Conservation (phyloP, 768 basidiomycete genomes). For the Pisolithus microcarpus region DNA sequence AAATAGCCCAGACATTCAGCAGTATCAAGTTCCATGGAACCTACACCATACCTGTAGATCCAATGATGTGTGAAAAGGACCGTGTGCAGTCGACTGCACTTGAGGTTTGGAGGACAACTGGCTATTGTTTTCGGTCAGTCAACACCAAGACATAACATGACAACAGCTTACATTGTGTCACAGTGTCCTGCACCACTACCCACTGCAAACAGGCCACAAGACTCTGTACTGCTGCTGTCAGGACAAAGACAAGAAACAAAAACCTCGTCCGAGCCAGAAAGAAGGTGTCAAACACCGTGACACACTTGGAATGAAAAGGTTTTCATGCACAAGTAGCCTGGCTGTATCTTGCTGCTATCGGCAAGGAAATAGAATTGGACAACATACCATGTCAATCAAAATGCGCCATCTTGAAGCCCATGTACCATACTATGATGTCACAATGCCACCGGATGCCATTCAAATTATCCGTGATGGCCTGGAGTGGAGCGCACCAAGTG, state of each 20-base stretch:
- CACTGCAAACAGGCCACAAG: conserved; percentile 39
- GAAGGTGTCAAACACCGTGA: conserved; percentile 3
- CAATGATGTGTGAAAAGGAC: conserved; percentile 6
- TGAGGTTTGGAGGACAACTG: neutral
- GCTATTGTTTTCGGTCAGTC: neutral
- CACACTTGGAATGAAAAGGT: neutral
- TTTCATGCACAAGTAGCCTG: neutral
- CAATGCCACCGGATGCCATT: conserved; percentile 31
- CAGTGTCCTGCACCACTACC: conserved; percentile 4
- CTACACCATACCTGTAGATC: conserved; percentile 13
- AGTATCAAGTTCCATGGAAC: conserved; percentile 19
- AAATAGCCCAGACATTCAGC: neutral
- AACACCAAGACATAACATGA: neutral
- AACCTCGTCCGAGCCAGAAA: conserved; percentile 15
- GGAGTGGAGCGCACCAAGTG: conserved; percentile 15
- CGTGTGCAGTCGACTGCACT: neutral
- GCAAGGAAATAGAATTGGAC: neutral
- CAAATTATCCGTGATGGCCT: conserved; percentile 26
- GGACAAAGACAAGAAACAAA: conserved; percentile 39
- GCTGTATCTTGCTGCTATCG: neutral
- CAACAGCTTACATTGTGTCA: neutral
- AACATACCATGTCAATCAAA: neutral
- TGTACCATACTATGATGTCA: conserved; percentile 31
- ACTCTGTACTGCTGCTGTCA: conserved; percentile 47
- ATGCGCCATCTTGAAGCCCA: conserved; percentile 37